Evolutionary conservation across 371 early-diverging fungal genomes (phyloP).

Genomic region (Mortierella polycephala): DNA sequence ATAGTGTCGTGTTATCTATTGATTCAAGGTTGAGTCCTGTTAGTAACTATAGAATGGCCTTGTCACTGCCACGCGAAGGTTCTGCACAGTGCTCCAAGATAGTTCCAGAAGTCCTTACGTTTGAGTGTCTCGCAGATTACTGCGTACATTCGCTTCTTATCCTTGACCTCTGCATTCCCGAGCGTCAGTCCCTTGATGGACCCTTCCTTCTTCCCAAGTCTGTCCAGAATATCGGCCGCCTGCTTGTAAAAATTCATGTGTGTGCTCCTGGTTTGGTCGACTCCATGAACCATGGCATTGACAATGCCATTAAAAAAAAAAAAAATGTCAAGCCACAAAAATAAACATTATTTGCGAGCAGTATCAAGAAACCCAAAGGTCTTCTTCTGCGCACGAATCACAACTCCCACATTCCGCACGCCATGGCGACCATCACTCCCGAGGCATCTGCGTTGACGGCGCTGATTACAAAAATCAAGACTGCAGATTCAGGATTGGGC

Average conservation of each 20-base stretch:
- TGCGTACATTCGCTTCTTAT: constrained; percentile 91
- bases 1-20: constrained; percentile 43
- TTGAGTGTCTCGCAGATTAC: constrained; percentile 93
- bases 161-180: constrained; percentile 74
- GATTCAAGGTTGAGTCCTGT: background rate
- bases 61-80: background rate
- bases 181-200: constrained; percentile 84
- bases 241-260: constrained; percentile 80
- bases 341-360: constrained; percentile 1
- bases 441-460: constrained; percentile 47
- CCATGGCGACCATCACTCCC: constrained; percentile 50
- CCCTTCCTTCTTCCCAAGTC: constrained; percentile 78
- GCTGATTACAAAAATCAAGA: constrained; percentile 61
- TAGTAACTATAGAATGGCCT: background rate
- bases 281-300: too few relatives aligned
- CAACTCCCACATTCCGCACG: constrained; percentile 3
- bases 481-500: constrained; percentile 64
- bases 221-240: constrained; percentile 79
- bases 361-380: background rate
- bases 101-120: constrained; percentile 74
- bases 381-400: background rate
- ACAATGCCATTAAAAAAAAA: constrained; percentile 7
- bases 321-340: constrained; percentile 23
- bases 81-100: background rate
- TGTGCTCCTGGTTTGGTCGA: background rate